Conservation (phyloP, 2,329 filamentous ascomycete species). For the Pseudogymnoascus sp. region DNA sequence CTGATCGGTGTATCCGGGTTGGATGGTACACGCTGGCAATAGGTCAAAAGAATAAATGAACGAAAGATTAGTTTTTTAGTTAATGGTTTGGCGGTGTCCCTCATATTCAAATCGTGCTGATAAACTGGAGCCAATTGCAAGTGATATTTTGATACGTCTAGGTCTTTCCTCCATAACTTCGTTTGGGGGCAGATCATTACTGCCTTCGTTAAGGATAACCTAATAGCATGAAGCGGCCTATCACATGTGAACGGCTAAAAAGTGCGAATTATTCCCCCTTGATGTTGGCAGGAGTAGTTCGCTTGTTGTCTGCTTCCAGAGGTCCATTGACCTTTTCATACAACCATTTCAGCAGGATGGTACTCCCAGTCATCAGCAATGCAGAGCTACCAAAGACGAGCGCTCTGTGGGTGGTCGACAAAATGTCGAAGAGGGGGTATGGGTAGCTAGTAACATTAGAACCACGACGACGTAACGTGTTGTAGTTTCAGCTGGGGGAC, state of each 20-base stretch:
- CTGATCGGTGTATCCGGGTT: constrained; percentile 8
- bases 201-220: background rate
- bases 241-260: background rate
- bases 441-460: constrained; percentile 56
- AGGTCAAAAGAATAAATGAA: constrained; percentile 8
- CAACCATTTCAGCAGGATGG: constrained; percentile 59
- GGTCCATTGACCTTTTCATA: constrained; percentile 60
- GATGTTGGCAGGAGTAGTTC: constrained; percentile 19
- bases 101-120: background rate
- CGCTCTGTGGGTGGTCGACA: constrained; percentile 59
- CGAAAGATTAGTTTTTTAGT: constrained; percentile 5
- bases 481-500: background rate
- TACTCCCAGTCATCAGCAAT: constrained; percentile 63
- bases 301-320: constrained; percentile 32
- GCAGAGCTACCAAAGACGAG: constrained; percentile 65
- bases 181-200: background rate
- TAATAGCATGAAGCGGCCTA: background rate
- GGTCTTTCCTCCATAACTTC: background rate
- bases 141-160: constrained; percentile 4
- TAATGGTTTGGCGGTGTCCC: background rate
- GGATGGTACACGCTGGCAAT: constrained; percentile 6
- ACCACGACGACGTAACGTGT: background rate
- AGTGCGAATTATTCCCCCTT: constrained; percentile 20
- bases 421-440: constrained; percentile 72
- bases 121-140: background rate